A percentile compares a stretch with the other conserved stretches of the same genome.
Conservation (phyloP, 768 basidiomycete genomes). For the Psilocybe cubensis region DNA sequence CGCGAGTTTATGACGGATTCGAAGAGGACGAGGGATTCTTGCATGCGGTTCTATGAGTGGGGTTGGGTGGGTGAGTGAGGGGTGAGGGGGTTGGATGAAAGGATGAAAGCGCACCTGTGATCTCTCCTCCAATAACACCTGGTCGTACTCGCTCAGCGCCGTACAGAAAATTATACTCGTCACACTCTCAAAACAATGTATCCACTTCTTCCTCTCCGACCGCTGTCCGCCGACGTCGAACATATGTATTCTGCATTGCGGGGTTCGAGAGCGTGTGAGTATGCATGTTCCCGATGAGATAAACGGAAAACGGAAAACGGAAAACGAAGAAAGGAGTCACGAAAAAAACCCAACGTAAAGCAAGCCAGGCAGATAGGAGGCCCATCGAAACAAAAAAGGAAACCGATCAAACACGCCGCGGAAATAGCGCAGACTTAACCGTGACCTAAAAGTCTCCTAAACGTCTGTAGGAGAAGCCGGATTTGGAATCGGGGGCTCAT, state of each 20-base stretch:
- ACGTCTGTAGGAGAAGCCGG: too few relatives aligned
- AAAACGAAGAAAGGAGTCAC: too few relatives aligned
- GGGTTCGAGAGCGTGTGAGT: background rate
- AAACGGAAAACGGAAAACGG: background rate
- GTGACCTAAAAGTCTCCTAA: too few relatives aligned
- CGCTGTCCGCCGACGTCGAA: constrained; percentile 83
- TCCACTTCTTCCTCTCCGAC: constrained; percentile 82
- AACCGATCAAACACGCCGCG: too few relatives aligned
- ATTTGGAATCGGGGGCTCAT: too few relatives aligned
- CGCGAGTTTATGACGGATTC: constrained; percentile 62
- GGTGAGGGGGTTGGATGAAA: constrained; percentile 1
- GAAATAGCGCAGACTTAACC: too few relatives aligned
- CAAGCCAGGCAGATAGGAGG: too few relatives aligned
- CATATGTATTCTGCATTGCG: constrained; percentile 55
- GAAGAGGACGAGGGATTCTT: constrained; percentile 79
- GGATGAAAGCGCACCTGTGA: constrained; percentile 49
- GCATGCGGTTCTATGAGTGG: constrained; percentile 89
- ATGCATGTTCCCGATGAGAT: background rate
- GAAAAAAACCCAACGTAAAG: too few relatives aligned
- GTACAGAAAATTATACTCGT: constrained; percentile 76
- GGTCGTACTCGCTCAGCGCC: constrained; percentile 76
- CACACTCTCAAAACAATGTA: constrained; percentile 56
- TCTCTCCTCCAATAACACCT: constrained; percentile 69
- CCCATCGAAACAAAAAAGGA: too few relatives aligned
- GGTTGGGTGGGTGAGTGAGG: background rate